Evolutionary conservation across 495 filamentous ascomycete species (phyloP).

Genomic region (Aspergillus olivimuriae): DNA sequence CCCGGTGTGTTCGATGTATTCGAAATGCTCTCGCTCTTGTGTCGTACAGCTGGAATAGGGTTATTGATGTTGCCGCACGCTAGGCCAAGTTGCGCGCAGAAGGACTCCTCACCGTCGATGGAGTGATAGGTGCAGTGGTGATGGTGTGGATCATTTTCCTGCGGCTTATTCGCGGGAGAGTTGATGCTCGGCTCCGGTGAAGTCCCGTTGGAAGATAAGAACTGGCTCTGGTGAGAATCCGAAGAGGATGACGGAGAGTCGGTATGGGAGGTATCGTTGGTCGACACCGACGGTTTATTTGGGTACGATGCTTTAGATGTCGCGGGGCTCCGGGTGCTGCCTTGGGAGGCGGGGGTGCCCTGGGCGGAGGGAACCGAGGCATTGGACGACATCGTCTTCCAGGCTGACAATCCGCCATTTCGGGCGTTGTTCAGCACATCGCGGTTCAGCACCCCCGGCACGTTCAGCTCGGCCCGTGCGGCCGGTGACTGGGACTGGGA

Average conservation of each 20-base stretch:
- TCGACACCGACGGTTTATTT: slow-evolving; percentile 24
- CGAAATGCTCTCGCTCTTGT: slow-evolving; percentile 26
- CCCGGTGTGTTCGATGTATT: slow-evolving; percentile 23
- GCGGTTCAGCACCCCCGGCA: slow-evolving; percentile 29
- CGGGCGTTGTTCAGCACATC: slow-evolving; percentile 14
- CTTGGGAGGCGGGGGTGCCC: slow-evolving; percentile 2
- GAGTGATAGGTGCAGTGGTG: slow-evolving; percentile 20
- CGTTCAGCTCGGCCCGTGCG: slow-evolving; percentile 17
- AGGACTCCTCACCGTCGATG: slow-evolving; percentile 52
- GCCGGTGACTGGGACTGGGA: slow-evolving; percentile 11
- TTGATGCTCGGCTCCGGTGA: slow-evolving; percentile 61
- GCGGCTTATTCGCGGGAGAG: slow-evolving; percentile 52
- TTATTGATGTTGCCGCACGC: slow-evolving; percentile 67
- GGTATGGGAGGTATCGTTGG: slow-evolving; percentile 39
- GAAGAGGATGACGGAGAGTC: slow-evolving; percentile 53
- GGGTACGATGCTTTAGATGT: slow-evolving; percentile 6
- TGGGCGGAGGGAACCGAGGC: not conserved
- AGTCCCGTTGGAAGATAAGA: slow-evolving; percentile 80
- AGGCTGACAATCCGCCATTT: slow-evolving; percentile 4
- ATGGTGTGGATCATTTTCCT: slow-evolving; percentile 43
- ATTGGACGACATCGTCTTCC: slow-evolving; percentile 1
- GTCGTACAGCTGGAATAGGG: slow-evolving; percentile 49
- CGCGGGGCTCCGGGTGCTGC: slow-evolving; percentile 11
- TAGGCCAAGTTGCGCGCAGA: slow-evolving; percentile 67
- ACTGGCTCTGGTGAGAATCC: slow-evolving; percentile 52